Evolutionary conservation across 2,329 filamentous ascomycete species (phyloP).

Genomic region (Fusarium sp.): DNA sequence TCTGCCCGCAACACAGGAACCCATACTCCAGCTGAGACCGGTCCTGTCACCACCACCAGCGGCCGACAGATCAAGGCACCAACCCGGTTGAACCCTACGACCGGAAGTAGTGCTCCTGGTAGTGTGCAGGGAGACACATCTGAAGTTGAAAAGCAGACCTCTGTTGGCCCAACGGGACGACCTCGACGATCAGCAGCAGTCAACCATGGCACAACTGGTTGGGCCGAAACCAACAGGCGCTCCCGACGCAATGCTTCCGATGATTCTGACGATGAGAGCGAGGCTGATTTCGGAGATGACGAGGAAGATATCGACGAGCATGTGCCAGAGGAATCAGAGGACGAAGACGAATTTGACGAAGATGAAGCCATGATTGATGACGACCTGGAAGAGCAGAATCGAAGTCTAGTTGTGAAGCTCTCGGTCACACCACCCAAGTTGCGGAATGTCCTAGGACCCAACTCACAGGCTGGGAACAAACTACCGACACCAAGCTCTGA

Average conservation of each 20-base stretch:
- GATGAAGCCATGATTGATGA: conserved; percentile 69
- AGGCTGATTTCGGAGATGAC: conserved; percentile 82
- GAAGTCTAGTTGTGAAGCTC: conserved; percentile 82
- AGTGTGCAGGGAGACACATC: conserved; percentile 62
- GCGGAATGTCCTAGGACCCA: conserved; percentile 49
- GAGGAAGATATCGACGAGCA: conserved; percentile 78
- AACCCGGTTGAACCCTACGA: conserved; percentile 74
- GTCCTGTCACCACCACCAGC: conserved; percentile 79
- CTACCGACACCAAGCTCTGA: conserved; percentile 42
- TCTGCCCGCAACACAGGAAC: conserved; percentile 81
- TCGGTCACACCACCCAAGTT: conserved; percentile 62
- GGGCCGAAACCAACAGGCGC: conserved; percentile 49
- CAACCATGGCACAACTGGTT: conserved; percentile 65
- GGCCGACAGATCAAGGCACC: conserved; percentile 85
- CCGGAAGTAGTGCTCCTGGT: conserved; percentile 61
- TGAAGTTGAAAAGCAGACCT: conserved; percentile 57
- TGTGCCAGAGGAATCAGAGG: conserved; percentile 70
- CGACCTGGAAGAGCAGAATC: conserved; percentile 62
- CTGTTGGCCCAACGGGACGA: conserved; percentile 61
- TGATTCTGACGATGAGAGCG: conserved; percentile 75
- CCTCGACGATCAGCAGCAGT: conserved; percentile 65
- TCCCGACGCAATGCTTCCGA: conserved; percentile 62
- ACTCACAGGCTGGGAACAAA: conserved; percentile 41
- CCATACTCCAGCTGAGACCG: conserved; percentile 78
- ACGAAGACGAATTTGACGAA: conserved; percentile 71